Evolutionary conservation across 192 early-diverging fungal genomes (phyloP).

Genomic region (Endogone sp.): DNA sequence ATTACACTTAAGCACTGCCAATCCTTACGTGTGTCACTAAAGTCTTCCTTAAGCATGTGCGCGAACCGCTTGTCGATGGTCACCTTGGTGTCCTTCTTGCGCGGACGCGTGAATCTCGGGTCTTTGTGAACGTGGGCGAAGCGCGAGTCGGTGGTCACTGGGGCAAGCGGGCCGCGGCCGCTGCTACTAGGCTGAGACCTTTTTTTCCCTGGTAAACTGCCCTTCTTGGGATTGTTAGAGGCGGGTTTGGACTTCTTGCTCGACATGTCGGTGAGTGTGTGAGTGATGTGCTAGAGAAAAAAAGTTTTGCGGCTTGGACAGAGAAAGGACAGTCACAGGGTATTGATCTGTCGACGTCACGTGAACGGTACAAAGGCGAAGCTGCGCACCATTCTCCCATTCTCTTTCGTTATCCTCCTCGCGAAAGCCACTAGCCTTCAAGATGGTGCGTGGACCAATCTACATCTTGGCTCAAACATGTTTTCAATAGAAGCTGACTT

Average conservation of each 20-base stretch:
- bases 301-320: background rate
- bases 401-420: too few species aligned
- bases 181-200: background rate
- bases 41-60: conserved; percentile 71
- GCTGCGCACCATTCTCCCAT: too few species aligned
- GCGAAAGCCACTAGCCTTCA: too few species aligned
- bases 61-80: conserved; percentile 86
- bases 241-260: background rate
- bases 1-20: too few species aligned
- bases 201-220: background rate
- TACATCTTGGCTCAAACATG: too few species aligned
- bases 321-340: background rate
- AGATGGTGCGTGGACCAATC: too few species aligned
- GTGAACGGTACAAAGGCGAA: background rate
- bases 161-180: background rate
- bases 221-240: background rate
- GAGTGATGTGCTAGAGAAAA: background rate
- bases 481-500: too few species aligned
- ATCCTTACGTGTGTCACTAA: conserved; percentile 48
- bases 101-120: conserved; percentile 71
- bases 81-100: conserved; percentile 80
- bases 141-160: conserved; percentile 60
- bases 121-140: conserved; percentile 79
- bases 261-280: background rate
- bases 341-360: background rate